Conservation (phyloP, 352 stramenopile genomes). For the Aphanomyces cochlioides region DNA sequence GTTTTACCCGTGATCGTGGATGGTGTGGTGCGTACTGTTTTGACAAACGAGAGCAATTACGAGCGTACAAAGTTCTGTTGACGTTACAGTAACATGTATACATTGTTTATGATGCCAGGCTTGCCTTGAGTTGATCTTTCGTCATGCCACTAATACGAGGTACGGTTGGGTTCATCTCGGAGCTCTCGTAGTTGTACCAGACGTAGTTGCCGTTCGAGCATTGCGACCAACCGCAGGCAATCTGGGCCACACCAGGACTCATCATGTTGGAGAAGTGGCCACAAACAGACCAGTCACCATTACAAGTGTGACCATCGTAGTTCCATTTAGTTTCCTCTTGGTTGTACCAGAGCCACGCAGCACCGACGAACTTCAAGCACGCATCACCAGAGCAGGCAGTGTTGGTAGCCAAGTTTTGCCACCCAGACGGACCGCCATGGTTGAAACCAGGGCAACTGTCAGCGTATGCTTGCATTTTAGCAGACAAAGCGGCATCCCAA, state of each 20-base stretch:
- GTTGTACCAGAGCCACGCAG: neutral
- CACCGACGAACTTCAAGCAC: neutral
- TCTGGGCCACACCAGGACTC: neutral
- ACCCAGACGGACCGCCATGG: conserved; percentile 6
- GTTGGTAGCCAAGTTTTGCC: conserved; percentile 1
- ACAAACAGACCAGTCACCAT: neutral
- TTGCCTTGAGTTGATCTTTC: neutral
- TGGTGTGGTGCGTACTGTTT: too few relatives aligned
- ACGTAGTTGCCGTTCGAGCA: conserved; percentile 2
- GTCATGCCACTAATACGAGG: neutral
- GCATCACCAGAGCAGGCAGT: neutral
- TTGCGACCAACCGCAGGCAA: conserved; percentile 5
- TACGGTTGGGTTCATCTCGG: neutral
- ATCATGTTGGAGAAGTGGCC: conserved; percentile 5
- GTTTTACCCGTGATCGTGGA: too few relatives aligned
- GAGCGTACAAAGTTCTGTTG: too few relatives aligned
- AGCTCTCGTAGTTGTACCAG: conserved; percentile 13
- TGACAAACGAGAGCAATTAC: too few relatives aligned
- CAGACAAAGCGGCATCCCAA: neutral
- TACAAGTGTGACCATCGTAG: neutral
- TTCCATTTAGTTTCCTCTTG: neutral
- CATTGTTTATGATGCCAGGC: neutral
- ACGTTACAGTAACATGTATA: too few relatives aligned
- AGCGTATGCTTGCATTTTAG: conserved; percentile 7
- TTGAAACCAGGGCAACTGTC: conserved; percentile 7